Base-by-base conservation (phyloP, 1,139 yeast species). In the Pneumocystis canis region DNA sequence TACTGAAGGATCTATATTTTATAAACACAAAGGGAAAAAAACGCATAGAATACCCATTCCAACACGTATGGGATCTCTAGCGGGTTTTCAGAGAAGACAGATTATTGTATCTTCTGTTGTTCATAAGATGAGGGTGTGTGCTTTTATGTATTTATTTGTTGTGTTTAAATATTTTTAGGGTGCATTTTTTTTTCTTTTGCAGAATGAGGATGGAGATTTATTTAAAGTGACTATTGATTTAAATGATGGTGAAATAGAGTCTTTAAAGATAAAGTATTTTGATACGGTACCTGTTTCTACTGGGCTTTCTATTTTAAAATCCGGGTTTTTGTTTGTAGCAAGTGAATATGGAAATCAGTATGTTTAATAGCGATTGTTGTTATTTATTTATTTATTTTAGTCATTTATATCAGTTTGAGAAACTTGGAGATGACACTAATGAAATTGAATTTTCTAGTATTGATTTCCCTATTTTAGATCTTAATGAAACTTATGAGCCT, bases 291-390 rank as follows among this genome's bases (percentile, higher is more conserved):
- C 89, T 0, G 73, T 79, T 1, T 78, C 86, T 33, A 76, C 78
- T 16, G 73, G 79, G 14, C 69, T 90, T 18, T 77, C 80, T 61
- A 82, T 90, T 61, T 79, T 89, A 66, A 85, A 81, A 67, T 80
- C 86, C 20, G 98, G 97, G 0, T 86, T 83, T 68, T 70, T 92
- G 59, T 87, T 82, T 71, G 86, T 86, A 0, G 84, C 85, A 66
- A 76, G 82, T 9, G 84, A 84, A 65, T 74, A 77, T 65, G 83
- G 85, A 33, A 83, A 85, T 69, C 86, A 84, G 67, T 73, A 76
- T 47, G 54, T 47, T 47, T 47, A 20, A 25, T 47, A 20, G 20
- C 25, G 20, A 20, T 47, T 47, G 11, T 47, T 47, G 30, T 25
- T 47, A 25, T 47, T 47, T 47, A 25, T 20, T 20, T 25, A 41